Percentiles rank a stretch among this genome's conserved stretches.
Evolutionary conservation across 495 filamentous ascomycete species (phyloP).

Genomic region (Hypomontagnella submonticulosa): DNA sequence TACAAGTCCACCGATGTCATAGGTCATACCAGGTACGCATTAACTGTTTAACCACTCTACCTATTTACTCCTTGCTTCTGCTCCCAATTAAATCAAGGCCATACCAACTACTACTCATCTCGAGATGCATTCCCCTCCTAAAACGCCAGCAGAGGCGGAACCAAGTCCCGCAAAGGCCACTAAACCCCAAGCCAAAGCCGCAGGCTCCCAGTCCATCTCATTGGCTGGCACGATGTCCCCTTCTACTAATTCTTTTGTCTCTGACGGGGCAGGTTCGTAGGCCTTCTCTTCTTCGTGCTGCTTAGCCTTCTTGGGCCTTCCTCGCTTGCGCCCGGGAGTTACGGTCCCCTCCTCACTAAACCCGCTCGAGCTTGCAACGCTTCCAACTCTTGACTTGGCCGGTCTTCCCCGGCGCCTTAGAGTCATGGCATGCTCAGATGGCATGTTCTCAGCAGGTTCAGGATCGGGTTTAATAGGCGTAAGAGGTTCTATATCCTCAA

Average conservation of each 20-base stretch:
- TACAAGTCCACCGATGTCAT: too few species aligned
- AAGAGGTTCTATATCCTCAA: constrained; percentile 23
- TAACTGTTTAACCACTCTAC: background rate
- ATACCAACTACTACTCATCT: constrained; percentile 41
- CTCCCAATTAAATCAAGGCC: background rate
- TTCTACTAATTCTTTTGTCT: constrained; percentile 33
- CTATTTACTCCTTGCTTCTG: constrained; percentile 6
- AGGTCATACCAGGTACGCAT: background rate
- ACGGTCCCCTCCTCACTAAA: constrained; percentile 31
- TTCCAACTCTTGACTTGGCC: constrained; percentile 31
- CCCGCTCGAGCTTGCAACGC: constrained; percentile 35
- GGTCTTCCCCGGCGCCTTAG: constrained; percentile 39
- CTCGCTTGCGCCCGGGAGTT: constrained; percentile 24
- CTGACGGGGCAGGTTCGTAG: constrained; percentile 47
- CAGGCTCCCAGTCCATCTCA: constrained; percentile 59
- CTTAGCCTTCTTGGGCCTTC: constrained; percentile 48
- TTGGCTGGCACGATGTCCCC: constrained; percentile 48
- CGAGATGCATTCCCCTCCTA: constrained; percentile 56
- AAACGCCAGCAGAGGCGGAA: constrained; percentile 53
- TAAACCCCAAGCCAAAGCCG: constrained; percentile 57
- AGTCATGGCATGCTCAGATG: constrained; percentile 37
- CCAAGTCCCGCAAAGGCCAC: constrained; percentile 56
- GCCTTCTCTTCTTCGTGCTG: constrained; percentile 42
- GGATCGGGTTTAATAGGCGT: constrained; percentile 16
- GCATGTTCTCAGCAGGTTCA: constrained; percentile 30